Base-by-base conservation (phyloP, 495 filamentous ascomycete genomes). In the Lophiotrema nucula region DNA sequence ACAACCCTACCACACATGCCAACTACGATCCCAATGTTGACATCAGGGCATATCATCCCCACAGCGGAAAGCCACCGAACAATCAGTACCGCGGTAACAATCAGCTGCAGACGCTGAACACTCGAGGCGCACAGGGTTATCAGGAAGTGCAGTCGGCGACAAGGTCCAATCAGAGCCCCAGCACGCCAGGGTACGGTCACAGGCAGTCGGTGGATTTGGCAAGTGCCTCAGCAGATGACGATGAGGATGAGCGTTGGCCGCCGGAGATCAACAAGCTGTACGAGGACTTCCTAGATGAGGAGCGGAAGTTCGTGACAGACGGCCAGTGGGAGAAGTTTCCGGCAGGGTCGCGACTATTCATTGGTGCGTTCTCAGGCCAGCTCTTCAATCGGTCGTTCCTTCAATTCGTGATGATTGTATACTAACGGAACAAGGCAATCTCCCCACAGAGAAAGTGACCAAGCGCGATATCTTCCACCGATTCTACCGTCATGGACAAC, bases 311-410 rank as follows among this genome's bases (percentile, higher is more conserved):
- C 69, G 88, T 95, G 26, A 83, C 81, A 8, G 91, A 96, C 62
- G 93, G 90, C 47, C 84, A 90, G 56, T 97, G 92, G 93, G 90
- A 97, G 69, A 83, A 85, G 52, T 97, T 97, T 65, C 92, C 92
- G 0, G 75, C 84, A 16, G 87, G 86, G 0, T 95, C 90, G 1
- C 78, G 93, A 59, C 73, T 98, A 4, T 97, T 97, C 72, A 89
- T 97, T 67, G 93, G 93, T 93, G 75, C 75, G 88, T 31, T n/a
- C n/a, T n/a, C n/a, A n/a, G n/a, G n/a, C n/a, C n/a, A n/a, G n/a
- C n/a, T n/a, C n/a, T n/a, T n/a, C n/a, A n/a, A n/a, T n/a, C n/a
- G n/a, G 8, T 26, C 79, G 21, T 45, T 25, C 12, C n/a, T 26
- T 37, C n/a, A 6, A 19, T 1, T 21, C 16, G 12, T 5, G 16